Evolutionary conservation across 768 basidiomycete genomes (phyloP).

Genomic region (Suillus plorans): DNA sequence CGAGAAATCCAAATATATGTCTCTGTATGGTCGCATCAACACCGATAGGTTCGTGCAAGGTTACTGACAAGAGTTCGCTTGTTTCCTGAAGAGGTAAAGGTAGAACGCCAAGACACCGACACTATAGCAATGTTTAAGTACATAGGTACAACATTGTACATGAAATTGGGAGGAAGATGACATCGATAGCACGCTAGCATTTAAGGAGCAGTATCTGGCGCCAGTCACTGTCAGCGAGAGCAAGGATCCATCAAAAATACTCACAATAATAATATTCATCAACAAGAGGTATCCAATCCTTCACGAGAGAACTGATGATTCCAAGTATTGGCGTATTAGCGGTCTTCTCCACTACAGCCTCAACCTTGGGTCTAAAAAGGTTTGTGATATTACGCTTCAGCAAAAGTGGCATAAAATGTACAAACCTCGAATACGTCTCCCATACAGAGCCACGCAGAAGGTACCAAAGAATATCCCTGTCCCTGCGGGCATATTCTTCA

Average conservation of each 20-base stretch:
- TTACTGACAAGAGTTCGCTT: neutral
- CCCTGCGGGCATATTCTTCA: constrained; percentile 78
- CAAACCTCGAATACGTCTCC: constrained; percentile 49
- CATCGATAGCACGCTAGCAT: neutral
- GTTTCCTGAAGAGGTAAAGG: neutral
- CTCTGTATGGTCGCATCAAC: no score
- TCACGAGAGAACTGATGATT: constrained; percentile 66
- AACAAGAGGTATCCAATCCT: constrained; percentile 87
- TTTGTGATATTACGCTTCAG: neutral
- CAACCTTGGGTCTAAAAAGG: constrained; percentile 69
- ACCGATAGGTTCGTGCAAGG: neutral
- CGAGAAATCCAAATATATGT: no score
- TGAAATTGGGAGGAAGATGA: neutral
- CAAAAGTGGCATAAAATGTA: constrained; percentile 6
- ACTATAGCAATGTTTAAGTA: neutral
- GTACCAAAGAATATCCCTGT: constrained; percentile 82
- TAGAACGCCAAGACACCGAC: neutral
- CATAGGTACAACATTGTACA: neutral
- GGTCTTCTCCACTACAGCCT: constrained; percentile 55
- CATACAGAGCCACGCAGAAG: constrained; percentile 85
- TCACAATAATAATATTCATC: constrained; percentile 90
- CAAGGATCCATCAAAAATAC: constrained; percentile 24
- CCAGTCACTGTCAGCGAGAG: constrained; percentile 8
- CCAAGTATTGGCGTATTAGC: constrained; percentile 62
- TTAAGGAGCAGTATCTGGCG: constrained; percentile 46